phyloP scores from a whole-genome alignment of 2,329 filamentous ascomycete genomes.

The Xylaria hypoxylon region DNA sequence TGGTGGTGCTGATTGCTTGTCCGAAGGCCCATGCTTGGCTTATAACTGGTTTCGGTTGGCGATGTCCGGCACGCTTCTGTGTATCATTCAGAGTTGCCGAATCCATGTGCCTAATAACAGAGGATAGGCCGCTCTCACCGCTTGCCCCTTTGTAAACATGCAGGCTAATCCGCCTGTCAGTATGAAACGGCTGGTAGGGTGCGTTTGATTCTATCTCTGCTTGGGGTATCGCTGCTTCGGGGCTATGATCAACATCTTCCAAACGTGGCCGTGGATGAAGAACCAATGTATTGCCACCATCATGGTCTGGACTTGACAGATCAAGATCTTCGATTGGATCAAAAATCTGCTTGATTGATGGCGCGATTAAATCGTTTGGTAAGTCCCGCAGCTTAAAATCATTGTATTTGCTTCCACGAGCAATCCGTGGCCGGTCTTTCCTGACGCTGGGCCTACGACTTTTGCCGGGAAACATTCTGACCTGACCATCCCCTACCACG shows the following conservation, averaged over 20 bases:
- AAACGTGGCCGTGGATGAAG: conserved; percentile 58
- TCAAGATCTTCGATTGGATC: conserved; percentile 69
- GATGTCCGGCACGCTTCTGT: conserved; percentile 53
- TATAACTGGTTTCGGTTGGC: conserved; percentile 30
- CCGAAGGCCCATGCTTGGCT: conserved; percentile 69
- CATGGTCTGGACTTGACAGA: conserved; percentile 63
- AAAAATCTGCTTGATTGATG: conserved; percentile 66
- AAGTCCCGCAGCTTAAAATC: conserved; percentile 75
- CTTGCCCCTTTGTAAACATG: conserved; percentile 67
- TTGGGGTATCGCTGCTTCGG: conserved; percentile 74
- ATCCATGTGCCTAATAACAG: conserved; percentile 56
- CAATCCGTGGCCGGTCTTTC: conserved; percentile 63
- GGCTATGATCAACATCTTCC: conserved; percentile 57
- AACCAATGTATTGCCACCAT: conserved; percentile 66
- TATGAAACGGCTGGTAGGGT: conserved; percentile 96
- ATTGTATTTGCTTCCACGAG: conserved; percentile 68
- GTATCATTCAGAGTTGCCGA: conserved; percentile 57
- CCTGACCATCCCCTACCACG: conserved; percentile 72
- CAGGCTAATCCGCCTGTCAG: conserved; percentile 84
- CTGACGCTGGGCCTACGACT: conserved; percentile 66
- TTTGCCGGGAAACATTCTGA: conserved; percentile 74
- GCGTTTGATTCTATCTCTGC: conserved; percentile 96
- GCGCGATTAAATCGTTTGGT: conserved; percentile 69
- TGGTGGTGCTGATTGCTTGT: conserved; percentile 61
- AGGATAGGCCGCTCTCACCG: conserved; percentile 47